These are phyloP conservation scores for Prosopis cineraria DNA, from an alignment of 306 rosid species.

Conservation along the genomic window DNA sequence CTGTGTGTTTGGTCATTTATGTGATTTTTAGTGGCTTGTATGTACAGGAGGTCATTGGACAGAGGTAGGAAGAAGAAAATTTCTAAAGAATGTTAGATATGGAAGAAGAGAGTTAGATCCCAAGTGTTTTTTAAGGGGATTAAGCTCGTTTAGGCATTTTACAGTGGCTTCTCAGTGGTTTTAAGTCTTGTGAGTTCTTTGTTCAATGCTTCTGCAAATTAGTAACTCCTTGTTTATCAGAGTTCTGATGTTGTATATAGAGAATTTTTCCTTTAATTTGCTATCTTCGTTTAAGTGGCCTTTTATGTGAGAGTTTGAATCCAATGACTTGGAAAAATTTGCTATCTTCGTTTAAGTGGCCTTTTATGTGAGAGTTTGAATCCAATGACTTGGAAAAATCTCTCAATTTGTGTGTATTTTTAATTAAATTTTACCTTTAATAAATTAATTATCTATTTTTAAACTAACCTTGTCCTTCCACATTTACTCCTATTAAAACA, in stretches of 20 bases:
- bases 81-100: slow-evolving; percentile 36
- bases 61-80: slow-evolving; percentile 48
- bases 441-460: too few relatives aligned
- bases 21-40: slow-evolving; percentile 33
- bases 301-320: not conserved
- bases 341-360: not conserved
- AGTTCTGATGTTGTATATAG: slow-evolving; percentile 16
- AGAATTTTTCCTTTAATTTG: not conserved
- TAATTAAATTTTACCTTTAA: too few relatives aligned
- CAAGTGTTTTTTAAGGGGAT: slow-evolving; percentile 57
- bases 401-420: not conserved
- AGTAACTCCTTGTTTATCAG: slow-evolving; percentile 17
- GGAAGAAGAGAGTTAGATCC: slow-evolving; percentile 49
- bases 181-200: not conserved
- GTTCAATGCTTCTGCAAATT: slow-evolving; percentile 23
- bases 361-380: not conserved
- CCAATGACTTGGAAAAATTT: not conserved
- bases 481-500: too few relatives aligned
- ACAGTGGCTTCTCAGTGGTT: slow-evolving; percentile 13
- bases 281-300: not conserved
- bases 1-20: slow-evolving; percentile 3
- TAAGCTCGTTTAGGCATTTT: slow-evolving; percentile 37
- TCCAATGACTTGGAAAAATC: not conserved
- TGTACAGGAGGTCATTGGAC: slow-evolving; percentile 51
- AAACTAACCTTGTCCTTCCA: too few relatives aligned